Base-by-base conservation (phyloP, 1,139 yeast species). In the Kodamaea ohmeri region DNA sequence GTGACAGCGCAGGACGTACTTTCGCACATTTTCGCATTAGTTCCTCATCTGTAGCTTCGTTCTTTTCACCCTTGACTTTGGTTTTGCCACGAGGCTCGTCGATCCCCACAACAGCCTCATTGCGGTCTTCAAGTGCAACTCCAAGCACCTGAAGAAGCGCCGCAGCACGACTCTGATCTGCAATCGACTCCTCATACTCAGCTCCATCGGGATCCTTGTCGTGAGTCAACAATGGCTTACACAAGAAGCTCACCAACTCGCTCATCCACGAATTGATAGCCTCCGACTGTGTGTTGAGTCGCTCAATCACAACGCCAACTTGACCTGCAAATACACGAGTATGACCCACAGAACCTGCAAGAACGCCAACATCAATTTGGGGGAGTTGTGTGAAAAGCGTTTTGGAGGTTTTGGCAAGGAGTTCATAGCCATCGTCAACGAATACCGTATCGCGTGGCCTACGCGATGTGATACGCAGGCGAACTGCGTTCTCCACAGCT, bases 171-270 rank as follows among this genome's bases (percentile, higher is more conserved):
- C 83, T 94, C 57, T 90, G 97, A 34, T 76, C 81, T 30, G 77
- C 76, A 36, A 90, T 67, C 0, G 94, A 80, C 12, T 73, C 74
- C 18, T 78, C 80, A 55, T 89, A 92, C 50, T 89, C 97, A 39
- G 79, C 86, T 14, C 94, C 95, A 43, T 79, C 79, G 1, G 83
- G 81, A 37, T 69, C 69, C 36, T 67, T 65, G 12, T 71, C 73
- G 26, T 66, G 69, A 2, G 63, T 56, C 44, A 63, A 64, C 25
- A 78, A 63, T 6, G 73, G 80, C 36, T 63, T 67, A 38, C 63
- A 58, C 43, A 81, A 65, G 12, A 80, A 59, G 1, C 51, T 52
- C 8, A 66, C 53, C 39, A 88, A 60, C 12, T 71, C 65, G 1
- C 54, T 54, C 43, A 80, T 57, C 78, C 89, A 76, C 4, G 56